Evolutionary conservation across 139 green algal genomes (phyloP), one percentile per base, ranked within the genome.

Genomic region (Parachlorella kessleri): DNA sequence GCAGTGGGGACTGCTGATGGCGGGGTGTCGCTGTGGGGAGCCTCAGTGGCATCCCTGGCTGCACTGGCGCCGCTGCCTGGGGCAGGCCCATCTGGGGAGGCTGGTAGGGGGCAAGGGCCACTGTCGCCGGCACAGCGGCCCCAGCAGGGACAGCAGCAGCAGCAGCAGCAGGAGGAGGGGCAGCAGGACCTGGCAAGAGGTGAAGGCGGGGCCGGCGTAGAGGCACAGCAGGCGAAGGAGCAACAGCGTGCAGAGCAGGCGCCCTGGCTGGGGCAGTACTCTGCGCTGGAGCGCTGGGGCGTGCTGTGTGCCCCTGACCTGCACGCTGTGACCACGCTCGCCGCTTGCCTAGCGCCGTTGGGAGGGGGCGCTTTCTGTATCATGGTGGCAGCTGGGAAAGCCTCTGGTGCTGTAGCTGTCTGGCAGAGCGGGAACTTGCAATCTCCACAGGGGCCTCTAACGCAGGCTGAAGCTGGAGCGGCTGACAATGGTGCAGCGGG

Each of bases 1-100:
- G 65, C 71, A 32, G 53, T 74, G 3, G 85, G 85, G 32, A 68
- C 55, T 71, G 71, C 70, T 14, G 79, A 86, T 9, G 85, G 85
- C 28, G 63, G 66, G 6, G 79, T 89, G 32, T 28, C 41, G 36
- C 77, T 88, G 33, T 81, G 79, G 63, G 66, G 66, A 21, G 70
- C 72, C 21, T 30, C 55, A 30, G 79, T 70, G 2, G 38, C 37
- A 8, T 42, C 35, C 14, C 59, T 89, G 36, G 81, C 70, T 1
- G 42, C n/a, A 3, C 30, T 71, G 70, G 38, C 78, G 1, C 24
- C 10, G 24, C 18, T 32, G 35, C 36, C 69, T 14, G 24, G 18
- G 14, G 41, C 69, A 14, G n/a, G 26, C 41, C 26, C 41, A n/a
- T n/a, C n/a, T n/a, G n/a, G n/a, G n/a, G n/a, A n/a, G n/a, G n/a